Evolutionary conservation across 257 asterid genomes (phyloP).

Genomic region (Capsicum chinense): DNA sequence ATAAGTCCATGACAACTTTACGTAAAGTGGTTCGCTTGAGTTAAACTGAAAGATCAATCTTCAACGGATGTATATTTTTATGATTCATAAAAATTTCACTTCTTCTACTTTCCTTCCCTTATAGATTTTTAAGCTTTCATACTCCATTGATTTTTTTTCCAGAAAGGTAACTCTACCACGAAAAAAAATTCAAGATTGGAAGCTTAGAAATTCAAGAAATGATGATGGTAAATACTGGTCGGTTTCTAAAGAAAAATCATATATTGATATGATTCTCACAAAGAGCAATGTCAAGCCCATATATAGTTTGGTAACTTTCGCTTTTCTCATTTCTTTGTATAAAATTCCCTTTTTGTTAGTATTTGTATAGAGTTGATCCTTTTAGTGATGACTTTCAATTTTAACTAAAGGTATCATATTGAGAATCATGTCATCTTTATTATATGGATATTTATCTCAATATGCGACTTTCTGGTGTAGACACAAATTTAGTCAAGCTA

Average conservation of each 20-base stretch:
- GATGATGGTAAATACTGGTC: constrained; percentile 31
- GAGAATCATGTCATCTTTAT: not conserved
- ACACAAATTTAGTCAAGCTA: not conserved
- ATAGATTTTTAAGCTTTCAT: not conserved
- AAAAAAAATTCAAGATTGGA: not conserved
- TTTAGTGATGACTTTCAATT: not conserved
- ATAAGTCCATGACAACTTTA: not conserved
- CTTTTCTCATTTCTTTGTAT: not conserved
- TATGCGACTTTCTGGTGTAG: not conserved
- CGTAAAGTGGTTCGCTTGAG: not conserved
- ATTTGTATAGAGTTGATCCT: not conserved
- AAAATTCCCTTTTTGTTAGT: not conserved
- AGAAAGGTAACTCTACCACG: no score
- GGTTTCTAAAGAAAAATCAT: not conserved
- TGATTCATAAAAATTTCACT: not conserved
- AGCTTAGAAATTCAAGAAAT: not conserved
- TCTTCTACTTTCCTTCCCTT: not conserved
- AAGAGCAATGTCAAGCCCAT: constrained; percentile 19
- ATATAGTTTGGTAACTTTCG: constrained; percentile 33
- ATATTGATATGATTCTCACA: constrained; percentile 25
- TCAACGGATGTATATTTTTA: not conserved
- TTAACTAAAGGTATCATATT: not conserved
- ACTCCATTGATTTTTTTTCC: no score
- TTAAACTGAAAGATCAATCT: not conserved
- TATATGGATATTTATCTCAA: not conserved